Conservation (phyloP, 2,329 filamentous ascomycete genomes). For the Fusarium protoensiforme region DNA sequence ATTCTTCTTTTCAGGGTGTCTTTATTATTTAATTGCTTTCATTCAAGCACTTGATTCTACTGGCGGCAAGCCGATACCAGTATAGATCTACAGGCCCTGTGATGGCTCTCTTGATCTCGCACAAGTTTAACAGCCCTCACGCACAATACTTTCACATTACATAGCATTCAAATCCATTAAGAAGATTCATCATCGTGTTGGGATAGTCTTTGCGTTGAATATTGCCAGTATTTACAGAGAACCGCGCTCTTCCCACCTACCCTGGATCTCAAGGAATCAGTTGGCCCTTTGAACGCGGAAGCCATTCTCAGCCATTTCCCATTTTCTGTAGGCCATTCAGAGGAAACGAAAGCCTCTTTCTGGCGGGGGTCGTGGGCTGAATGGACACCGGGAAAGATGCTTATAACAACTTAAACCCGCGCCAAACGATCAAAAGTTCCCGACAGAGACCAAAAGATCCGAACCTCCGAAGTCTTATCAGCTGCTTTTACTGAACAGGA, state of each 20-base stretch:
- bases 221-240: neutral
- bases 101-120: too few species aligned
- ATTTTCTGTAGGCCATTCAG: neutral
- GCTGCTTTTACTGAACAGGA: neutral
- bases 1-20: too few species aligned
- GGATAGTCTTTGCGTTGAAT: neutral
- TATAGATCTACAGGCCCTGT: too few species aligned
- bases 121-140: too few species aligned
- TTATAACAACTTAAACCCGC: neutral
- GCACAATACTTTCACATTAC: too few species aligned
- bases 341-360: neutral
- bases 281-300: neutral
- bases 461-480: neutral
- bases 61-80: too few species aligned
- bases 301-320: neutral
- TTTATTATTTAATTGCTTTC: neutral
- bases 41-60: neutral
- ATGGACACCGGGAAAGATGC: neutral
- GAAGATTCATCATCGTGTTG: neutral
- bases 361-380: fast-evolving
- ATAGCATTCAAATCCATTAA: too few species aligned
- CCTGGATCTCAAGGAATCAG: neutral
- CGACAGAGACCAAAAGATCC: neutral
- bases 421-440: neutral
- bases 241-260: neutral